These are phyloP conservation scores for Fremontodendron californicum DNA, from an alignment of 345 rosid genomes.

Conservation along the genomic window DNA sequence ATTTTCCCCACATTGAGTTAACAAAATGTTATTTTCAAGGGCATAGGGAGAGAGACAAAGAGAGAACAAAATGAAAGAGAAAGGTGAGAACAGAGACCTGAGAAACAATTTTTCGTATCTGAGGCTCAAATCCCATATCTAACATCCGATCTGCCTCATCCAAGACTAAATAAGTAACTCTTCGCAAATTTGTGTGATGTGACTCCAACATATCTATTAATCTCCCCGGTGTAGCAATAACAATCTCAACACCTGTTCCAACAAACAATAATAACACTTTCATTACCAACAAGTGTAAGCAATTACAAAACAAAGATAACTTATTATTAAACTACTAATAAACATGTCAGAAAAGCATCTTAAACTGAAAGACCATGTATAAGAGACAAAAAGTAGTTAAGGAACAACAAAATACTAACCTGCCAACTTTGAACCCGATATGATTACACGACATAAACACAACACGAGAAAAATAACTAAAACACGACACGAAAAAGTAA, in stretches of 20 bases:
- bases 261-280: not conserved
- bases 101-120: slow-evolving; percentile 78
- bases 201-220: slow-evolving; percentile 98
- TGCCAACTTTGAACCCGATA: not conserved
- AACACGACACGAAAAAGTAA: slow-evolving; percentile 5
- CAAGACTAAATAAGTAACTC: slow-evolving; percentile 94
- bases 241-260: slow-evolving; percentile 81
- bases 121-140: slow-evolving; percentile 99
- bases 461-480: not conserved
- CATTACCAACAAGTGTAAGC: slow-evolving; percentile 5
- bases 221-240: slow-evolving; percentile 98
- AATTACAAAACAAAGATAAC: slow-evolving; percentile 4
- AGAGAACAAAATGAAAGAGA: not conserved
- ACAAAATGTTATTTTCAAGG: not conserved
- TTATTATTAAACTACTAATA: not conserved
- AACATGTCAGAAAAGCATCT: slow-evolving; percentile 8
- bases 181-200: slow-evolving; percentile 81
- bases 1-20: not conserved
- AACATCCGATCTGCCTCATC: slow-evolving; percentile 99
- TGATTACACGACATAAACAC: too few relatives aligned
- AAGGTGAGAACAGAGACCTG: slow-evolving; percentile 29
- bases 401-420: slow-evolving; percentile 25
- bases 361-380: slow-evolving; percentile 16
- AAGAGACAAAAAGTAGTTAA: slow-evolving; percentile 3
- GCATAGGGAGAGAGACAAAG: too few relatives aligned